A percentile compares a stretch with the other conserved stretches of the same genome.
Evolutionary conservation across 352 stramenopile genomes (phyloP).

Genomic region (Phytophthora brassicae): DNA sequence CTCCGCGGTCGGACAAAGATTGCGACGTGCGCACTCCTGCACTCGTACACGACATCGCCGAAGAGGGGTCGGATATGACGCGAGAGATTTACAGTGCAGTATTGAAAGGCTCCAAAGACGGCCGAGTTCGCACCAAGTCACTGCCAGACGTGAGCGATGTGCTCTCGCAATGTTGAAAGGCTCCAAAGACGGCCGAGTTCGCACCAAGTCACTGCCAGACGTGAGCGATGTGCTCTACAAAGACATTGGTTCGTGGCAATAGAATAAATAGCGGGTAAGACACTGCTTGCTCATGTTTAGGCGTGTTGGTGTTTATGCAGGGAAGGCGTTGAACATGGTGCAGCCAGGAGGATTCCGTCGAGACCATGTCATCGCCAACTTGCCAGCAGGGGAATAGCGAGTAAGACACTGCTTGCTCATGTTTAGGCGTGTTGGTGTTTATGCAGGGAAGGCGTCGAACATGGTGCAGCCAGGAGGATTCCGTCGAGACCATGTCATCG

Average conservation of each 20-base stretch:
- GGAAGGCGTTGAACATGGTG: constrained; percentile 46
- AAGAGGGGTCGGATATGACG: constrained; percentile 68
- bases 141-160: constrained; percentile 49
- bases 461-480: constrained; percentile 48
- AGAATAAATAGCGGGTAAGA: no score
- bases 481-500: constrained; percentile 49
- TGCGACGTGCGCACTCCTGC: constrained; percentile 22
- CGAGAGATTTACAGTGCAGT: constrained; percentile 56
- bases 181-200: constrained; percentile 23
- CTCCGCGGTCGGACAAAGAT: constrained; percentile 11
- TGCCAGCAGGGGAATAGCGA: constrained; percentile 17
- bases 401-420: no score
- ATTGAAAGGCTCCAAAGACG: constrained; percentile 35
- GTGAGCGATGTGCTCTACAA: constrained; percentile 53
- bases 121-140: constrained; percentile 32
- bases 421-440: not conserved
- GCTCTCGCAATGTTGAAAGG: constrained; percentile 42
- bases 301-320: constrained; percentile 10
- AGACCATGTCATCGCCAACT: constrained; percentile 42
- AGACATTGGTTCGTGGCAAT: constrained; percentile 41
- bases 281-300: no score
- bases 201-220: constrained; percentile 44
- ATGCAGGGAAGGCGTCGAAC: constrained; percentile 44
- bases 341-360: constrained; percentile 51
- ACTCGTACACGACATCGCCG: constrained; percentile 46